phyloP scores from a whole-genome alignment of 1,284 basidiomycete genomes.

The Puccinia horiana region DNA sequence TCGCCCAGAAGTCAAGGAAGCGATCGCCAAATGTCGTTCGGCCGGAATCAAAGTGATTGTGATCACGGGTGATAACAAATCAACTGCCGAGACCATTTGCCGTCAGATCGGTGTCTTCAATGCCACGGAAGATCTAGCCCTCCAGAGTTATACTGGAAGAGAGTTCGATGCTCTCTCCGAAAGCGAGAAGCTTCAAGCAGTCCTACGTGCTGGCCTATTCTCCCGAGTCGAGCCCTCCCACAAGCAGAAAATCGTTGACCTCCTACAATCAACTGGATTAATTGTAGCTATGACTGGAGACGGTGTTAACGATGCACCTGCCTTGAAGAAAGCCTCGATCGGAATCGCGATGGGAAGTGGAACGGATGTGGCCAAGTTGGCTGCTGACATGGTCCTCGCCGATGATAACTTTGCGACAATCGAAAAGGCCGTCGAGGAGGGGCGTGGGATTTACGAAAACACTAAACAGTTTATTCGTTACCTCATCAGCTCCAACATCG shows the following conservation, averaged over 20 bases:
- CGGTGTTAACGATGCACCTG: conserved; percentile 65
- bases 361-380: conserved; percentile 61
- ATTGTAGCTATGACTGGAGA: conserved; percentile 99
- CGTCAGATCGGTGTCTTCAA: conserved; percentile 91
- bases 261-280: conserved; percentile 85
- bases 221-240: conserved; percentile 91
- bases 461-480: conserved; percentile 89
- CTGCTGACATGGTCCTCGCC: conserved; percentile 62
- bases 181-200: conserved; percentile 78
- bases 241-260: conserved; percentile 90
- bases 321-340: conserved; percentile 60
- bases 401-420: conserved; percentile 63
- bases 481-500: conserved; percentile 89
- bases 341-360: conserved; percentile 62
- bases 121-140: conserved; percentile 63
- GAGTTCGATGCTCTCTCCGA: conserved; percentile 81
- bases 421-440: conserved; percentile 71
- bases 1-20: conserved; percentile 83
- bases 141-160: conserved; percentile 90
- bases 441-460: conserved; percentile 96
- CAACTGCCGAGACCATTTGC: conserved; percentile 96
- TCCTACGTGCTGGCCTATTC: conserved; percentile 84
- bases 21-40: conserved; percentile 83
- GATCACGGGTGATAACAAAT: conserved; percentile 98
- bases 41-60: conserved; percentile 96